Evolutionary conservation across 2,329 filamentous ascomycete species (phyloP).

Genomic region (Penicillium sclerotigenum): DNA sequence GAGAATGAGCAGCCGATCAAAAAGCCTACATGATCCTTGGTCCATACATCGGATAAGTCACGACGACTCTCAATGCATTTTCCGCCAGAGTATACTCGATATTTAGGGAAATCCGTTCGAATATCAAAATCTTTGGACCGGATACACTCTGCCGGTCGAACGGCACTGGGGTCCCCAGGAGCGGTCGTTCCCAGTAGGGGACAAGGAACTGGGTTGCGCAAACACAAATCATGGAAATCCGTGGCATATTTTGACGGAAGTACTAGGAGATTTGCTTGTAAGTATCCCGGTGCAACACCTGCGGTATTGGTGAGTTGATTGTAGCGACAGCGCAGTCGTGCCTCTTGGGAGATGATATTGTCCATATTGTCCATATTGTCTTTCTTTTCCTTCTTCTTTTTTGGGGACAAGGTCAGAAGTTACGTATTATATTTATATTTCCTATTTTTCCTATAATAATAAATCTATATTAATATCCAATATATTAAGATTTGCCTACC

Average conservation of each 20-base stretch:
- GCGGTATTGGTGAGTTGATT: conserved; percentile 49
- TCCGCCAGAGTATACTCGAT: conserved; percentile 57
- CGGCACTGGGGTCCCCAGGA: conserved; percentile 37
- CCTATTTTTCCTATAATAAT: neutral
- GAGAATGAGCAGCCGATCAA: conserved; percentile 63
- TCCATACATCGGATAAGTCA: conserved; percentile 55
- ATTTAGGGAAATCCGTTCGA: conserved; percentile 56
- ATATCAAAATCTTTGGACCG: conserved; percentile 49
- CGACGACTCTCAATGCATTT: conserved; percentile 38
- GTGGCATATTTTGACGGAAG: conserved; percentile 56
- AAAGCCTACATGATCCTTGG: conserved; percentile 58
- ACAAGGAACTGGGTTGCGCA: conserved; percentile 61
- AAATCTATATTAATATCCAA: neutral
- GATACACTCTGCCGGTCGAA: conserved; percentile 25
- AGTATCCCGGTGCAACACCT: conserved; percentile 53
- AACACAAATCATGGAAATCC: conserved; percentile 59
- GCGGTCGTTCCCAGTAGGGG: conserved; percentile 54
- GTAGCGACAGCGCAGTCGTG: conserved; percentile 46
- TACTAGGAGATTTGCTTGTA: conserved; percentile 63
- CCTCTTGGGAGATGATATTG: conserved; percentile 28
- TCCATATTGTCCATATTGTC: neutral
- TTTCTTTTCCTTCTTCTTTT: neutral
- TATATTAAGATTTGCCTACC: no score
- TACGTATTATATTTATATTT: neutral
- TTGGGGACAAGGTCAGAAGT: neutral